These are phyloP conservation scores for Prunus persica DNA, from an alignment of 306 rosid species.

Conservation along the genomic window Prunus_persica_NCBIv2 NC_034009.1:26384501-26385000, in stretches of 20 bases:
- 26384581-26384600: neutral
- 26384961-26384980: neutral
- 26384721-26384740: neutral
- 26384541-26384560: neutral
- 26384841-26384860: neutral
- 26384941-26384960: neutral
- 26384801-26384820: neutral
- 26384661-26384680: neutral
- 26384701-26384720: slow-evolving; percentile 2
- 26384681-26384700: neutral
- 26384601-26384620: neutral
- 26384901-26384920: neutral
- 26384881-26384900: no score
- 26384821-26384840: neutral
- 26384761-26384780: neutral
- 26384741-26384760: neutral
- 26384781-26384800: neutral
- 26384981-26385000: no score
- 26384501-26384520: neutral
- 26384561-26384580: neutral
- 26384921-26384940: neutral
- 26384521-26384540: neutral
- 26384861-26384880: no score
- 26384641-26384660: neutral
- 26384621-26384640: neutral